Evolutionary conservation across 129 eudicot genomes (phyloP).

Genomic region (Flaveria brownii): DNA sequence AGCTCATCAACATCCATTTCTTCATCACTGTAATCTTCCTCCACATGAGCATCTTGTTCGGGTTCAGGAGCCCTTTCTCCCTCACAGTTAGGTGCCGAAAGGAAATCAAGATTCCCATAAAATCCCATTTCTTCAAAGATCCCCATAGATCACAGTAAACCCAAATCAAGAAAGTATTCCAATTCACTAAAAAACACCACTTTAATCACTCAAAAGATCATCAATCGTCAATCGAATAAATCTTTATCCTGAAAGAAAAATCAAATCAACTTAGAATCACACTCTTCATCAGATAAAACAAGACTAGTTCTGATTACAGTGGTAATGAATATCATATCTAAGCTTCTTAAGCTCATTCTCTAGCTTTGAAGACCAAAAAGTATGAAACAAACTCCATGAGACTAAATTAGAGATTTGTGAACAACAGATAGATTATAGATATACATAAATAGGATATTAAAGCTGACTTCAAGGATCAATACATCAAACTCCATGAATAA

Average conservation of each 20-base stretch:
- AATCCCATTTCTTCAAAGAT: constrained; percentile 70
- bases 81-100: constrained; percentile 49
- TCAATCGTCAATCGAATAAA: constrained; percentile 16
- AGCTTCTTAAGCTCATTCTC: background rate
- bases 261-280: constrained; percentile 7
- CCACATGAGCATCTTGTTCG: constrained; percentile 53
- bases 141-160: constrained; percentile 42
- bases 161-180: constrained; percentile 12
- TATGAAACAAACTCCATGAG: constrained; percentile 13
- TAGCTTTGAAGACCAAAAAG: background rate
- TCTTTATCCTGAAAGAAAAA: constrained; percentile 23
- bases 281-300: background rate
- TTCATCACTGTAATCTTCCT: constrained; percentile 74
- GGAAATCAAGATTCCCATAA: constrained; percentile 65
- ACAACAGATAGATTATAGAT: background rate
- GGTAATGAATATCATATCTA: background rate
- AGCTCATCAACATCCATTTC: constrained; percentile 86
- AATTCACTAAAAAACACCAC: constrained; percentile 11
- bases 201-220: constrained; percentile 24
- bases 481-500: background rate
- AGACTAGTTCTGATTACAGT: background rate
- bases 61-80: constrained; percentile 40
- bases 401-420: background rate
- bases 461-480: too few relatives aligned
- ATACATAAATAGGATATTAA: background rate